Evolutionary conservation across 495 filamentous ascomycete genomes (phyloP).

Genomic region (Trypethelium eluteriae): DNA sequence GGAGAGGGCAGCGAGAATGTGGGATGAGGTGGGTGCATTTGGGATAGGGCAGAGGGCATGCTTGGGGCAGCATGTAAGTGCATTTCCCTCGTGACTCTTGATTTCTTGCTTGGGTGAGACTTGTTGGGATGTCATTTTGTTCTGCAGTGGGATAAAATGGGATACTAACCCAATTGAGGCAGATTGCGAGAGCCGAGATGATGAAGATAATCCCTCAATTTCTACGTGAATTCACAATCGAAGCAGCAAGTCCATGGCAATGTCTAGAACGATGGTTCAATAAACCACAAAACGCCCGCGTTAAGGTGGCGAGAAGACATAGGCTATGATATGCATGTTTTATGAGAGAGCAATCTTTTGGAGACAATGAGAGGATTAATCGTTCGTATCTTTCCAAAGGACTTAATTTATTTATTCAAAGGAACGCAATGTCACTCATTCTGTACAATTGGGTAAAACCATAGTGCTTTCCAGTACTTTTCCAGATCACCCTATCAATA

Average conservation of each 20-base stretch:
- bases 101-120: background rate
- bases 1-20: constrained; percentile 14
- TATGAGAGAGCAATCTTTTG: no score
- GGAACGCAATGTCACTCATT: no score
- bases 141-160: background rate
- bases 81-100: background rate
- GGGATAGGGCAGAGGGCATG: background rate
- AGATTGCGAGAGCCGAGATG: background rate
- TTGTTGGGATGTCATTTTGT: background rate
- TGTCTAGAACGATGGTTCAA: background rate
- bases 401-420: no score
- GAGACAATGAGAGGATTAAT: no score
- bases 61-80: background rate
- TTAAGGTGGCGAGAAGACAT: background rate
- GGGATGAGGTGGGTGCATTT: constrained; percentile 23
- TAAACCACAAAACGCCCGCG: background rate
- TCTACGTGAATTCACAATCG: background rate
- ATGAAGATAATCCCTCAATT: background rate
- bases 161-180: background rate
- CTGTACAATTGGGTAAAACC: no score
- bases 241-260: background rate
- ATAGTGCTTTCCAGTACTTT: no score
- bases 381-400: no score
- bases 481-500: no score
- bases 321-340: background rate